Base-by-base conservation (phyloP, 192 early-diverging fungal genomes). In the Gamsiella multidivaricata region DNA sequence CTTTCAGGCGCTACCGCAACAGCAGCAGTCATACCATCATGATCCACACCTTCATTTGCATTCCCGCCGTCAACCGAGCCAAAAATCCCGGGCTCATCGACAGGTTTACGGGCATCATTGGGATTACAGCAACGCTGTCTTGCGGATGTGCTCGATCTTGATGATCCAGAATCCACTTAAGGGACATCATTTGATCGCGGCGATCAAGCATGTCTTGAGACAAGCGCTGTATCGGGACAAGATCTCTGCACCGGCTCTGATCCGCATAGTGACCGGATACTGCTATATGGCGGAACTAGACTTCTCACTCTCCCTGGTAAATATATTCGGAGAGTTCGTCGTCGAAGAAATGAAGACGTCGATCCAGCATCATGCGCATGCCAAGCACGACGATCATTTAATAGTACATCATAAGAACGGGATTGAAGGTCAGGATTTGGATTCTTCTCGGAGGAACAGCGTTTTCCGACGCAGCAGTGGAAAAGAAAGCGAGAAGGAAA, bases 121-220 rank as follows among this genome's bases (percentile, higher is more conserved):
- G 85, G 67, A 87, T 47, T 78, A 78, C 39, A 73, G 83, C 36
- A 83, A 85, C 29, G 60, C 85, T 3, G 51, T 85, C 2, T 36
- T 87, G 31, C 61, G 61, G 2, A 87, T 87, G 83, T 84, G 83
- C n/a, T 70, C 85, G 3, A 83, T 70, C 45, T 49, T 87, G 12
- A 68, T 83, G 72, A 80, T 80, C 37, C 80, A 85, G 39, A 84
- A 87, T 61, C 83, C 83, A 0, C 51, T 83, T 22, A 80, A 87
- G 31, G 75, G 70, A 10, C 65, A 82, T 74, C 68, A 59, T 9
- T 42, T 86, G 6, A 54, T 82, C 11, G 20, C 81, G 10, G 66
- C 83, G 20, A 81, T 83, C 15, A 80, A 81, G 46, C 61, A 61
- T n/a, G 25, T 87, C 2, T 62, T 87, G 5, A 69, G 69, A 11